These are phyloP conservation scores for Galerina marginata DNA, from an alignment of 768 basidiomycete species.

Conservation along the genomic window DNA sequence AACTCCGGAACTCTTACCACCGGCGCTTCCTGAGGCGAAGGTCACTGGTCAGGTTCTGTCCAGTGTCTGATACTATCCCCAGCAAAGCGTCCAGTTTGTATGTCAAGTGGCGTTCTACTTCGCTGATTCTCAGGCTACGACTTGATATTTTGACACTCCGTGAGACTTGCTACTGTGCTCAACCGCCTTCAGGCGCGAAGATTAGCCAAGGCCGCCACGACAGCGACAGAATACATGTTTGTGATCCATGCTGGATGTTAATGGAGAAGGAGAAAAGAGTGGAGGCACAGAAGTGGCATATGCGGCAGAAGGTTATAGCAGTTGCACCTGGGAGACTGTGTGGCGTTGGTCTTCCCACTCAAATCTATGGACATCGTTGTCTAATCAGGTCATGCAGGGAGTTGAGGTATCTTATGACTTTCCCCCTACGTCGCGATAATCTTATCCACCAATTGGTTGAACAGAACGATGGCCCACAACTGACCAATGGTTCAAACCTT, in stretches of 20 bases:
- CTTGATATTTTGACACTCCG: slow-evolving; percentile 6
- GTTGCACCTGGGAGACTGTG: not conserved
- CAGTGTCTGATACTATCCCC: too few relatives aligned
- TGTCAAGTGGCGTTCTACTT: slow-evolving; percentile 13
- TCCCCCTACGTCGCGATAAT: too few relatives aligned
- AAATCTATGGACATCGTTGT: too few relatives aligned
- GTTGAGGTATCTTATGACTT: too few relatives aligned
- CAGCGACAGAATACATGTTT: not conserved
- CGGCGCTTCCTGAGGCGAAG: slow-evolving; percentile 9
- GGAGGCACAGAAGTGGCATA: not conserved
- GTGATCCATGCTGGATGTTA: not conserved
- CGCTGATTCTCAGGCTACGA: slow-evolving; percentile 4
- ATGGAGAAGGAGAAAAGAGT: not conserved
- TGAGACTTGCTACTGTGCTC: slow-evolving; percentile 2
- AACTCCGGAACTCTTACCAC: slow-evolving; percentile 9
- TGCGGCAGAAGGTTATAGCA: not conserved
- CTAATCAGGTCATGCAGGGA: too few relatives aligned
- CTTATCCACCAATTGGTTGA: too few relatives aligned
- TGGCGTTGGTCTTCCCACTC: not conserved
- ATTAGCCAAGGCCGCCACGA: not conserved
- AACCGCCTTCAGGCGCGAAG: not conserved
- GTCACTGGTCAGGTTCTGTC: not conserved
- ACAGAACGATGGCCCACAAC: too few relatives aligned
- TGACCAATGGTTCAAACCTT: too few relatives aligned
- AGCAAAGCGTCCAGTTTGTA: not conserved